Evolutionary conservation across 208 protist genomes (phyloP).

Genomic region (Lotmaria passim): DNA sequence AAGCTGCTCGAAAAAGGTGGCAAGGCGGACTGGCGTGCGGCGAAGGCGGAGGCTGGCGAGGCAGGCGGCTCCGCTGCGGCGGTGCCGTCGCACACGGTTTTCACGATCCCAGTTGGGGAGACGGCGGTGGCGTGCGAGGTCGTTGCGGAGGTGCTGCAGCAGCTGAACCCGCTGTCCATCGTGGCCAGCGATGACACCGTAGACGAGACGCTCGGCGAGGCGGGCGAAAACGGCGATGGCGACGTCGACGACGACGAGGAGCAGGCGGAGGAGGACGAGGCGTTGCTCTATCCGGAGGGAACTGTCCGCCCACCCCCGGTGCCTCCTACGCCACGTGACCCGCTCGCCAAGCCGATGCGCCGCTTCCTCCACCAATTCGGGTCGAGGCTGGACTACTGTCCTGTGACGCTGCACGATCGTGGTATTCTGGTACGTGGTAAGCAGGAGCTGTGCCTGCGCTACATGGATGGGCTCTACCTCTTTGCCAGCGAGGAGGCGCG

Average conservation of each 20-base stretch:
- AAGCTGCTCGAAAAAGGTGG: slow-evolving; percentile 9
- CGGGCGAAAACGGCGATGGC: slow-evolving; percentile 58
- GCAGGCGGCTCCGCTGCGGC: not conserved
- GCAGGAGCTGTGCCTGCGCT: slow-evolving; percentile 64
- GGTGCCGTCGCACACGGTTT: slow-evolving; percentile 31
- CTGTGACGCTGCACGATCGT: slow-evolving; percentile 77
- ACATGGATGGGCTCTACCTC: slow-evolving; percentile 68
- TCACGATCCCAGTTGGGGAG: slow-evolving; percentile 36
- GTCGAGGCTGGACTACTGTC: slow-evolving; percentile 77
- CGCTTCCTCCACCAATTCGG: slow-evolving; percentile 88
- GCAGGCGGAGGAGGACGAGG: slow-evolving; percentile 62
- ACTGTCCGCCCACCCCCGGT: slow-evolving; percentile 4
- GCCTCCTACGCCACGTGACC: slow-evolving; percentile 31
- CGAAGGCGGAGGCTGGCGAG: not conserved
- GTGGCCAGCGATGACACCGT: slow-evolving; percentile 51
- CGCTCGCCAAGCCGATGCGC: slow-evolving; percentile 48
- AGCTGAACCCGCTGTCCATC: slow-evolving; percentile 58
- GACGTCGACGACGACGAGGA: slow-evolving; percentile 70
- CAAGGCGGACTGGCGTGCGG: slow-evolving; percentile 2
- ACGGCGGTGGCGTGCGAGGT: slow-evolving; percentile 36
- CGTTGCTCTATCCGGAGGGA: slow-evolving; percentile 57
- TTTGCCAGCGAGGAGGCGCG: slow-evolving; percentile 72
- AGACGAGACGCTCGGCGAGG: slow-evolving; percentile 41
- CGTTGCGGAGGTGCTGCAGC: slow-evolving; percentile 43
- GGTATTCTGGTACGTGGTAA: slow-evolving; percentile 72